Evolutionary conservation across 495 filamentous ascomycete species (phyloP).

Genomic region (Aspergillus ostianus): DNA sequence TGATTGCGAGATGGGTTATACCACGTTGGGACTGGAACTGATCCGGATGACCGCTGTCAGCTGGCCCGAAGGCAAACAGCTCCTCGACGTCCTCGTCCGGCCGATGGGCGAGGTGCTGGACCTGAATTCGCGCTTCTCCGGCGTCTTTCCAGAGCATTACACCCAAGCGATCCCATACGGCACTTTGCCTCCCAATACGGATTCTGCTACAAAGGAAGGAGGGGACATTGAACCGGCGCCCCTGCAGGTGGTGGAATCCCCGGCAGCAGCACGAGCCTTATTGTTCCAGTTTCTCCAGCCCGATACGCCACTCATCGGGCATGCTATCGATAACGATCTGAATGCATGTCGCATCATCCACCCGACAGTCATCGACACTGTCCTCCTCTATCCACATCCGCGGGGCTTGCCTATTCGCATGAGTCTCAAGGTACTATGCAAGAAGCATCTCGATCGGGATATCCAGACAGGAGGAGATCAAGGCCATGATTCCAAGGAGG

Average conservation of each 20-base stretch:
- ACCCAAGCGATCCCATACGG: conserved; percentile 63
- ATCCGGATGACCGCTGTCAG: conserved; percentile 82
- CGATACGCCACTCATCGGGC: conserved; percentile 80
- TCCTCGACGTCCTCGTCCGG: conserved; percentile 82
- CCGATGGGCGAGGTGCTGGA: conserved; percentile 84
- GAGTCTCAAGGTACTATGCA: conserved; percentile 67
- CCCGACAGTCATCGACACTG: conserved; percentile 80
- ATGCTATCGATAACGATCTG: conserved; percentile 94
- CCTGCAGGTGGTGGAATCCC: conserved; percentile 70
- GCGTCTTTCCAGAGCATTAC: conserved; percentile 73
- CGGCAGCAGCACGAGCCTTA: conserved; percentile 66
- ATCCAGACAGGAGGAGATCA: conserved; percentile 72
- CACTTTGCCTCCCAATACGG: conserved; percentile 15
- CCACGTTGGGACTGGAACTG: conserved; percentile 78
- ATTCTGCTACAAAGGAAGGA: conserved; percentile 12
- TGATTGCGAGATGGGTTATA: conserved; percentile 98
- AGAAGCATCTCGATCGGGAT: conserved; percentile 60
- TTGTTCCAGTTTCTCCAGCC: conserved; percentile 70
- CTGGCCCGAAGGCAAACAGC: conserved; percentile 73
- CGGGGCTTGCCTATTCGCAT: conserved; percentile 72
- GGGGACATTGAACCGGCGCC: conserved; percentile 22
- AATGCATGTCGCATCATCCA: conserved; percentile 81
- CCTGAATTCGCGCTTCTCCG: conserved; percentile 86
- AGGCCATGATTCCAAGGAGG: conserved; percentile 87
- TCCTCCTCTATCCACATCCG: conserved; percentile 76